phyloP scores from a whole-genome alignment of 305 asterid species.

The Nicotiana rustica region DNA sequence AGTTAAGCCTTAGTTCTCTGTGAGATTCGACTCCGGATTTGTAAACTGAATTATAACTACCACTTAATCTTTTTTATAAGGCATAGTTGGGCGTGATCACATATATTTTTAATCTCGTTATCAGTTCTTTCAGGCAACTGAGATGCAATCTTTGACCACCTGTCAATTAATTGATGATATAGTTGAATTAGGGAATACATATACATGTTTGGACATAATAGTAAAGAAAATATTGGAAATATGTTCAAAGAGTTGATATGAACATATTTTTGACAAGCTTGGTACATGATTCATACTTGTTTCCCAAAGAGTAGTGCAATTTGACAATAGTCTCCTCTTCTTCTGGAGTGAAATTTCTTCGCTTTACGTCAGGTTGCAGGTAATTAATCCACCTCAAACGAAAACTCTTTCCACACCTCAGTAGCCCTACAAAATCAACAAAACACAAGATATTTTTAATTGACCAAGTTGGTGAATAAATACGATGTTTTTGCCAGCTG shows the following conservation, averaged over 20 bases:
- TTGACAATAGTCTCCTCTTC: conserved; percentile 48
- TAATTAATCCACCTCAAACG: conserved; percentile 83
- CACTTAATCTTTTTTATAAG: no score
- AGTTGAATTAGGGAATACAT: background rate
- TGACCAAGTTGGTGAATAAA: background rate
- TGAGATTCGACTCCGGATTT: no score
- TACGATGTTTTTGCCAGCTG: background rate
- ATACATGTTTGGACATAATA: background rate
- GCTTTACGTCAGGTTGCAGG: conserved; percentile 72
- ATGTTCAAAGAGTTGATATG: background rate
- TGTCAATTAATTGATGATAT: conserved; percentile 8
- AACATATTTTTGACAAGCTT: background rate
- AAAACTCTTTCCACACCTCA: conserved; percentile 76
- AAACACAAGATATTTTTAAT: background rate
- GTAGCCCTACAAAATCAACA: conserved; percentile 47
- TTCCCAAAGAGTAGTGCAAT: conserved; percentile 69
- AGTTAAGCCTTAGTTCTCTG: no score
- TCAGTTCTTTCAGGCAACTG: conserved; percentile 74
- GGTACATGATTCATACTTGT: conserved; percentile 50
- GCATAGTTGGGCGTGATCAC: conserved; percentile 58
- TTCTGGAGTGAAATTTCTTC: conserved; percentile 60
- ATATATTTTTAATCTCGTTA: conserved; percentile 72
- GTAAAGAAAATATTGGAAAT: background rate
- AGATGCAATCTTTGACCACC: conserved; percentile 84
- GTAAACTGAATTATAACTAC: no score